phyloP scores from a whole-genome alignment of 2,329 filamentous ascomycete species.

The Ophiocordyceps australis region DNA sequence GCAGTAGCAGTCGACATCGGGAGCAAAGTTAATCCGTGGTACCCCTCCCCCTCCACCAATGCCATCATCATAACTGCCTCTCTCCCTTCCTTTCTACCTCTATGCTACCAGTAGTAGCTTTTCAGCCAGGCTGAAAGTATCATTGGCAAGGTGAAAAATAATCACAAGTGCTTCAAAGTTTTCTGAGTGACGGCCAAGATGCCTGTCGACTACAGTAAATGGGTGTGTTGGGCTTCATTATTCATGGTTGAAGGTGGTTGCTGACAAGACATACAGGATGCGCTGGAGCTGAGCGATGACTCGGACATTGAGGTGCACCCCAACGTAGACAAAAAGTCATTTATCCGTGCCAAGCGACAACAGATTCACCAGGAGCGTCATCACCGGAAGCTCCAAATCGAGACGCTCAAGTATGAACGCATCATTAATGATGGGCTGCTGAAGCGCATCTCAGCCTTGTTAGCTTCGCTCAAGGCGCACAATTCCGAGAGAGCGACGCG shows the following conservation, averaged over 20 bases:
- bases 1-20: too few relatives aligned
- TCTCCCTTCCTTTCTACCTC: too few relatives aligned
- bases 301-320: conserved; percentile 97
- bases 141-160: too few relatives aligned
- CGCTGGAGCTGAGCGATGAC: conserved; percentile 92
- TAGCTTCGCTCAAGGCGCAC: conserved; percentile 58
- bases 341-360: conserved; percentile 94
- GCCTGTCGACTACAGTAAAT: conserved; percentile 49
- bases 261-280: conserved; percentile 34
- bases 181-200: too few relatives aligned
- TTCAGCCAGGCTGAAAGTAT: too few relatives aligned
- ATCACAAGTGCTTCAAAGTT: too few relatives aligned
- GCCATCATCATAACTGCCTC: too few relatives aligned
- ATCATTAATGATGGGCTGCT: conserved; percentile 85
- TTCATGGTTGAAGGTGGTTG: background rate
- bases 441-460: conserved; percentile 61
- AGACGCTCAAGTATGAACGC: conserved; percentile 80
- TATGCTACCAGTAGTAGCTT: too few relatives aligned
- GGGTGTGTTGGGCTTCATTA: conserved; percentile 37
- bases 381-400: conserved; percentile 75
- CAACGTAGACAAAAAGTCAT: conserved; percentile 95
- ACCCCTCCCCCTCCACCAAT: too few relatives aligned
- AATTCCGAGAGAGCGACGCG: conserved; percentile 45
- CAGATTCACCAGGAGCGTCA: conserved; percentile 88
- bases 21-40: too few relatives aligned